These are phyloP conservation scores for Xylaria sp. DNA, from an alignment of 2,329 filamentous ascomycete genomes.

Conservation along the genomic window DNA sequence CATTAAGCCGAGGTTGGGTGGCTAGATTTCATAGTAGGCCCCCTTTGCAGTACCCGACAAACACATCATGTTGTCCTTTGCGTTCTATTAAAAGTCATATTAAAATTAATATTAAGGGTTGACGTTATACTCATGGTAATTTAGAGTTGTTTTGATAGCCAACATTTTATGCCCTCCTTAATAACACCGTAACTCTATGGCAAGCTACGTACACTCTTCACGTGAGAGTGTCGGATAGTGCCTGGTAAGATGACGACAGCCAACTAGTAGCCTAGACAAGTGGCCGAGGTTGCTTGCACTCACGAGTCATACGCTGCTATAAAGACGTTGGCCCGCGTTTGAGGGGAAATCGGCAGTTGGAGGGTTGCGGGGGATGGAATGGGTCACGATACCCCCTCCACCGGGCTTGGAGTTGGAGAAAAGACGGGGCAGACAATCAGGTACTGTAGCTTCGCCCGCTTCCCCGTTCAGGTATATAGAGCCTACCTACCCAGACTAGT, in stretches of 20 bases:
- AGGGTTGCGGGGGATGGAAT: conserved; percentile 24
- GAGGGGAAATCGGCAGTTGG: conserved; percentile 10
- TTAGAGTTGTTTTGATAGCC: neutral
- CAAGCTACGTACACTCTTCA: neutral
- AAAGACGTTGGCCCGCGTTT: neutral
- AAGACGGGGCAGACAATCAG: conserved; percentile 28
- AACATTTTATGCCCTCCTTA: neutral
- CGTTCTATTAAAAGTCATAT: neutral
- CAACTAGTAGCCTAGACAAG: neutral
- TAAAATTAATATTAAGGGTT: neutral
- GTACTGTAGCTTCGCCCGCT: neutral
- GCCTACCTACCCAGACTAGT: conserved; percentile 3
- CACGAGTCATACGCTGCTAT: conserved; percentile 22
- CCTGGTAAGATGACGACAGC: neutral
- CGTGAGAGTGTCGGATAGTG: neutral
- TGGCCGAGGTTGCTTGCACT: neutral
- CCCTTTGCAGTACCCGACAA: neutral
- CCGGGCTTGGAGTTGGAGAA: conserved; percentile 30
- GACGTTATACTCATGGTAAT: neutral
- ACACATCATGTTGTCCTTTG: too few species aligned
- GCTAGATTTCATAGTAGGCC: neutral
- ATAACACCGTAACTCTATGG: neutral
- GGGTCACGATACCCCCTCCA: conserved; percentile 23
- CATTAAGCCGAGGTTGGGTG: neutral
- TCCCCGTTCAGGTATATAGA: neutral